A percentile compares a stretch with the other conserved stretches of the same genome.
These are phyloP conservation scores for Pythium myriotylum DNA, from an alignment of 352 stramenopile genomes.

Conservation along the genomic window DNA sequence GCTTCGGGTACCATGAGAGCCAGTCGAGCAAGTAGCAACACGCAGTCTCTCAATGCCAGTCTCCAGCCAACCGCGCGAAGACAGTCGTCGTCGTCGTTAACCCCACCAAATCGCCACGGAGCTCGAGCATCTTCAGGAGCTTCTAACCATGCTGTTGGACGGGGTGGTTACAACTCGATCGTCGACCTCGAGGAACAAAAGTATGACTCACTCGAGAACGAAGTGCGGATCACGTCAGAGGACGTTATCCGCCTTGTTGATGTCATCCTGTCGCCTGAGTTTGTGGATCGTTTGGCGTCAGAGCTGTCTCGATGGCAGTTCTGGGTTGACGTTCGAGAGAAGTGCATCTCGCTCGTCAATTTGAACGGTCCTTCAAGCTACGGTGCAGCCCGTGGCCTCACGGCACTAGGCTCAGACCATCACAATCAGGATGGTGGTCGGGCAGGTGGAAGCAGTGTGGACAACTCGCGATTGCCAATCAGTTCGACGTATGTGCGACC, in stretches of 20 bases:
- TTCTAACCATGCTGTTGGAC: background rate
- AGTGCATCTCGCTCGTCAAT: conserved; percentile 64
- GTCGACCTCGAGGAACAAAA: conserved; percentile 25
- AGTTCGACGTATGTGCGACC: conserved; percentile 21
- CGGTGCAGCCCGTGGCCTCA: conserved; percentile 21
- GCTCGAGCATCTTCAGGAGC: background rate
- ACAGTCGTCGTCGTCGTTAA: conserved; percentile 4
- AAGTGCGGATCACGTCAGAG: conserved; percentile 69
- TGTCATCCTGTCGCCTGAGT: conserved; percentile 70
- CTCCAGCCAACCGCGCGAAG: conserved; percentile 6
- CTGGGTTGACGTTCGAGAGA: conserved; percentile 76
- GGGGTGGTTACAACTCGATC: conserved; percentile 6
- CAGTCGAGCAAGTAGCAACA: background rate
- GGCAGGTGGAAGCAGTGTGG: background rate
- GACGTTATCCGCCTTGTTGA: conserved; percentile 78
- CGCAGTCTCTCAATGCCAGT: conserved; percentile 3
- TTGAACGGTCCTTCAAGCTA: conserved; percentile 25
- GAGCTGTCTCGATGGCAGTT: conserved; percentile 83
- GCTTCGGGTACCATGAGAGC: background rate
- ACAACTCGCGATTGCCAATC: conserved; percentile 4
- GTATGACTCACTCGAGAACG: conserved; percentile 45
- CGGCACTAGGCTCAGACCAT: conserved; percentile 17
- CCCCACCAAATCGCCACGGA: background rate
- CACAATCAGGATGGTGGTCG: background rate
- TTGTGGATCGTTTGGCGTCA: conserved; percentile 60